Evolutionary conservation across 306 rosid species (phyloP), one percentile per base, ranked within the genome.

Genomic region (Dicorynia guianensis): DNA sequence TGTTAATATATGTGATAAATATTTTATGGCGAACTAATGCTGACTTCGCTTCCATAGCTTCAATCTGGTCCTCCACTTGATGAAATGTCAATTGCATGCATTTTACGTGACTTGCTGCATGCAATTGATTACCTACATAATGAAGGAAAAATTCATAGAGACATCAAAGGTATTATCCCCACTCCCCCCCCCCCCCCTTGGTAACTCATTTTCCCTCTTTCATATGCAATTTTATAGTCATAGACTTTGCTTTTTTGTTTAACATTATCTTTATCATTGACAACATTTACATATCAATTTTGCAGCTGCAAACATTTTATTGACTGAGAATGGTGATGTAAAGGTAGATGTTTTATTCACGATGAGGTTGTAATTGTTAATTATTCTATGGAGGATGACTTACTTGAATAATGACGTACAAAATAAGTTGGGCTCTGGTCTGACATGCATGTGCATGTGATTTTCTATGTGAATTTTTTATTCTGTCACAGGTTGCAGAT

Each of bases 81-180:
- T 89, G 99, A 96, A 89, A 85, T 65, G 79, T 89, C 99, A 81
- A 96, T 96, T 82, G 93, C 87, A 63, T 92, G 92, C 85, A 92
- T 96, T 85, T 90, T 96, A 57, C 96, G 97, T 50, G 99, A 92
- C 85, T 84, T 96, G 91, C 80, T 96, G 84, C 99, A 87, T 84
- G 99, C 99, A 33, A 46, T 96, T 77, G 98, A 96, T 81, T 96
- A 96, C 85, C 87, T 96, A 55, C 99, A 92, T 58, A 85, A 30
- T 66, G 98, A 96, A 90, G 98, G 99, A 74, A 96, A 96, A 82
- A 96, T 96, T 76, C 99, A 96, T 82, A 85, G 99, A 81, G 99
- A 96, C 83, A 86, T 96, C 58, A 96, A 96, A 92, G 99, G 99
- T 96, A 66, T 78, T 50, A 42, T 67, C 3, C n/a, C 25, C 36